Evolutionary conservation across 768 basidiomycete genomes (phyloP).

Genomic region (Mycena haematopus): DNA sequence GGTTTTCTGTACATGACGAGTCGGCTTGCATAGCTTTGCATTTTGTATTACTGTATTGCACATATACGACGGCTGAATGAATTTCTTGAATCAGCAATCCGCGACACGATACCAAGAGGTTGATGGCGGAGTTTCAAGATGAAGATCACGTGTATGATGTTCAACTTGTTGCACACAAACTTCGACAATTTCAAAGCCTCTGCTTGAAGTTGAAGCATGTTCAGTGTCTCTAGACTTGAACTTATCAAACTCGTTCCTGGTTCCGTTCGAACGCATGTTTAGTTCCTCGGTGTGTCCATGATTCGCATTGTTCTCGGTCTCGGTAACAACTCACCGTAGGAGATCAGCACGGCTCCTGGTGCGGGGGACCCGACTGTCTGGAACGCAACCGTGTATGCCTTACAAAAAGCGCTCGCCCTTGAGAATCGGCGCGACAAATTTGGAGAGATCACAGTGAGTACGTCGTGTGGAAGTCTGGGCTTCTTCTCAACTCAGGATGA

Average conservation of each 20-base stretch:
- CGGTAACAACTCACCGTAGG: background rate
- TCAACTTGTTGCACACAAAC: too few relatives aligned
- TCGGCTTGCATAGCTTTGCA: background rate
- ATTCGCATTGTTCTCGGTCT: too few relatives aligned
- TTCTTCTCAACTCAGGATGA: background rate
- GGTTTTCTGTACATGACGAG: too few relatives aligned
- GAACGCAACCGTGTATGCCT: constrained; percentile 10
- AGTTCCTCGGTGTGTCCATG: background rate
- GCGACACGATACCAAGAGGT: too few relatives aligned
- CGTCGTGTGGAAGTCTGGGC: background rate
- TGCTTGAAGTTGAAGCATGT: too few relatives aligned
- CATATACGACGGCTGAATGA: background rate
- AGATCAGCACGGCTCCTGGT: background rate
- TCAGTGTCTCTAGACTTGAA: too few relatives aligned
- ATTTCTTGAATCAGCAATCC: too few relatives aligned
- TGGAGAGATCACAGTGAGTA: constrained; percentile 9
- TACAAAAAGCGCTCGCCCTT: constrained; percentile 14
- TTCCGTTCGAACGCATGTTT: too few relatives aligned
- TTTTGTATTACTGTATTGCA: too few relatives aligned
- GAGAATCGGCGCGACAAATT: constrained; percentile 1
- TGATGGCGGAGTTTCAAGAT: too few relatives aligned
- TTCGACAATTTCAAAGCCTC: too few relatives aligned
- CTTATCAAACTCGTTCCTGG: too few relatives aligned
- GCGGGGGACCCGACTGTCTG: background rate
- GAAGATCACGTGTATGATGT: background rate